Percentiles rank a stretch among this genome's conserved stretches.
phyloP scores from a whole-genome alignment of 73 alveolate species.

The Symbiodinium natans region DNA sequence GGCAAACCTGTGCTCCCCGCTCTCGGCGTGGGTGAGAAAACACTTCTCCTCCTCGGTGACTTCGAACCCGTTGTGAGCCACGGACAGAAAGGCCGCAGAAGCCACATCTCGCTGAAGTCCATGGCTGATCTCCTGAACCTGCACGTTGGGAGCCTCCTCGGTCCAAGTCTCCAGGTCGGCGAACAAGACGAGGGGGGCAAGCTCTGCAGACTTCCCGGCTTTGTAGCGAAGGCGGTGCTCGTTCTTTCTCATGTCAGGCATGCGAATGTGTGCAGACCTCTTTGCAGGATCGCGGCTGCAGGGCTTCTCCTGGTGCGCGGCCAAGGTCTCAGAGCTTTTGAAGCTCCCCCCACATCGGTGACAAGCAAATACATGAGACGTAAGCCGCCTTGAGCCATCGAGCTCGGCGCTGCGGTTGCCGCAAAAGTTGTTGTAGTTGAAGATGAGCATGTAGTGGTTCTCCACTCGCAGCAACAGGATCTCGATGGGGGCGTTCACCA shows the following conservation, averaged over 20 bases:
- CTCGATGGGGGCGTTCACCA: background rate
- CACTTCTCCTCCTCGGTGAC: background rate
- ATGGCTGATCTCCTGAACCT: background rate
- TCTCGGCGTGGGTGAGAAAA: background rate
- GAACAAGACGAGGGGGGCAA: background rate
- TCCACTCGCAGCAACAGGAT: background rate
- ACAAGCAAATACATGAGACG: background rate
- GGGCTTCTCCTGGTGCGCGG: background rate
- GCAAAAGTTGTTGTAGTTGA: background rate
- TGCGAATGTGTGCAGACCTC: background rate
- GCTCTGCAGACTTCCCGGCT: background rate
- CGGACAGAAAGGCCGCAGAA: background rate
- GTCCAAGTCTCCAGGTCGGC: no score
- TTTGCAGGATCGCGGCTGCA: background rate
- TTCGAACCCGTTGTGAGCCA: background rate
- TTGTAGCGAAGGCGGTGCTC: background rate
- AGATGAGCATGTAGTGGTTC: background rate
- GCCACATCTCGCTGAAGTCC: background rate
- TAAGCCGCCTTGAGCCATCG: background rate
- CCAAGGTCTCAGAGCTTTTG: background rate
- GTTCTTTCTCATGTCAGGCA: background rate
- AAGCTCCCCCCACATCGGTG: background rate
- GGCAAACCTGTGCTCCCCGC: background rate
- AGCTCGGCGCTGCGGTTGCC: background rate
- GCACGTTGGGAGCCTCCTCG: no score